These are phyloP conservation scores for Candida takata DNA, from an alignment of 805 yeast species.

Conservation along the genomic window DNA sequence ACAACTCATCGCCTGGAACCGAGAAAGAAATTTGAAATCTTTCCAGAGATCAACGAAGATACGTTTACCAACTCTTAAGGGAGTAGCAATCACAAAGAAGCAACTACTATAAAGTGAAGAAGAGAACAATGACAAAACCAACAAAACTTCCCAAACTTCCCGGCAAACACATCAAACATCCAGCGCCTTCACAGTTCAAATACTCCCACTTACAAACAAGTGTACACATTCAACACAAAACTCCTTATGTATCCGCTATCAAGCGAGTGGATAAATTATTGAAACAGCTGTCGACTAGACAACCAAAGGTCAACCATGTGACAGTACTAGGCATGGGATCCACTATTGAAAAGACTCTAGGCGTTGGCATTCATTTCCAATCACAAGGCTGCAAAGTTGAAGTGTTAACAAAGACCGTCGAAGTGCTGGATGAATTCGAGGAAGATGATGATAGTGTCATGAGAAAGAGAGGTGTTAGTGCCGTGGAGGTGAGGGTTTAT, in stretches of 20 bases:
- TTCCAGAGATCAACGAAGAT: too few species aligned
- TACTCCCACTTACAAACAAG: slow-evolving; percentile 40
- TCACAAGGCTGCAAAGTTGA: slow-evolving; percentile 47
- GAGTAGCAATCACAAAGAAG: too few species aligned
- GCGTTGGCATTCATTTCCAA: slow-evolving; percentile 55
- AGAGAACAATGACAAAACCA: neutral
- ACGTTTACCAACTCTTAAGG: too few species aligned
- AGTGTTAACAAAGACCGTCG: slow-evolving; percentile 53
- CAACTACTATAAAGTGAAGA: too few species aligned
- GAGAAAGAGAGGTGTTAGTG: slow-evolving; percentile 33
- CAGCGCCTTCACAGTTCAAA: slow-evolving; percentile 40
- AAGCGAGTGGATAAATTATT: slow-evolving; percentile 55
- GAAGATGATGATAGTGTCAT: slow-evolving; percentile 25
- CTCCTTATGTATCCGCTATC: slow-evolving; percentile 70
- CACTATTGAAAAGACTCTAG: slow-evolving; percentile 56
- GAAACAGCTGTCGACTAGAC: slow-evolving; percentile 37
- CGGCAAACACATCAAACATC: slow-evolving; percentile 44
- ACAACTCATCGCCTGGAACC: too few species aligned
- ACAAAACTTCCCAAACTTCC: slow-evolving; percentile 12
- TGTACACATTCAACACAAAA: slow-evolving; percentile 51
- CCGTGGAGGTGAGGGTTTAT: slow-evolving; percentile 36
- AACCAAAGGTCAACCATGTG: slow-evolving; percentile 37
- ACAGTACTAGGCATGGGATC: slow-evolving; percentile 71
- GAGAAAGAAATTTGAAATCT: too few species aligned
- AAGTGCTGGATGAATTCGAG: slow-evolving; percentile 65